Base-by-base conservation (phyloP, 177 flowering plant species). In the Telopea speciosissima region DNA sequence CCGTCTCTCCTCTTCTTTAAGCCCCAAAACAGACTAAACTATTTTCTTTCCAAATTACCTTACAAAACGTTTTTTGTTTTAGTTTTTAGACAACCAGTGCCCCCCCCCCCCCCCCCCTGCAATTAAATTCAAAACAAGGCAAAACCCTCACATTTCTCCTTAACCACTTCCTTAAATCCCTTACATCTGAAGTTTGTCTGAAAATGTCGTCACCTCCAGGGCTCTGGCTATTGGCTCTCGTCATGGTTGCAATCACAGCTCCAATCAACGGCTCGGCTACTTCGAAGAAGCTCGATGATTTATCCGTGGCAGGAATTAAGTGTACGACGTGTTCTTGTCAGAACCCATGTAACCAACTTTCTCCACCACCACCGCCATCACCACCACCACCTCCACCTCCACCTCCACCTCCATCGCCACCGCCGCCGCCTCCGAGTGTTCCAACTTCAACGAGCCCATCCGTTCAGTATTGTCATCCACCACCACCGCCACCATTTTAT, bases 241-340 rank as follows among this genome's bases (percentile, higher is more conserved):
- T 65, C 5, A 36, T 65, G 12, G 11, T n/a, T n/a, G 52, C 19
- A 3, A 40, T 65, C 31, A 36, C 23, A 44, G 40, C 42, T 23
- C 52, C 31, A 24, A 9, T 28, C 56, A 65, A 4, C 24, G 26
- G 1, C 40, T 5, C 9, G 17, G n/a, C 64, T 13, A 40, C n/a
- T 5, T 19, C 44, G 52, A 59, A 21, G 33, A 23, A 56, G 24
- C 26, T 58, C 11, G 64, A 68, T 16, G 64, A 68, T 31, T 28
- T 25, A 61, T 28, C 23, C 10, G 6, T 31, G 42, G 26, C 73
- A n/a, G 67, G 25, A 63, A 26, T 56, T 23, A 52, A 54, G 22
- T 71, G 73, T 54, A 28, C 62, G n/a, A 14, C 60, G 24, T 71
- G 75, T 24, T 19, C 56, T 63, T 62, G 68, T 68, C 11, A 59